These are phyloP conservation scores for Dictyostelium purpureum DNA, from an alignment of 78 protist species.

Conservation along the genomic window DNA sequence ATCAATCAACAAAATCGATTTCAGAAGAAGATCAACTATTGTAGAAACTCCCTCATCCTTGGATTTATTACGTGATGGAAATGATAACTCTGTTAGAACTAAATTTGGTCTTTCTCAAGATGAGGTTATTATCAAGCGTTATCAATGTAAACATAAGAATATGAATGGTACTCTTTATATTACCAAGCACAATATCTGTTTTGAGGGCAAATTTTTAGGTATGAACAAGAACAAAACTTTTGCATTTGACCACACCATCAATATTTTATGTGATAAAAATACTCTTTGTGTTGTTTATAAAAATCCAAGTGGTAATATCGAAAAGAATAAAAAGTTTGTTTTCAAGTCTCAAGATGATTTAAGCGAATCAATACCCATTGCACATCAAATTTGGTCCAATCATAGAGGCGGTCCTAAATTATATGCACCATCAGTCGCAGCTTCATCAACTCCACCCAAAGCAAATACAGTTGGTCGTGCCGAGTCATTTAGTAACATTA, in stretches of 20 bases:
- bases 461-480: constrained; percentile 58
- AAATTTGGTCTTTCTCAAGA: constrained; percentile 63
- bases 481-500: constrained; percentile 45
- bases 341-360: constrained; percentile 35
- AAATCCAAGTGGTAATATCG: no score
- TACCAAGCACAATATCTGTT: constrained; percentile 74
- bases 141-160: constrained; percentile 56
- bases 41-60: constrained; percentile 32
- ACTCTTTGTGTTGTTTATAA: not conserved
- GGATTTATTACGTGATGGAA: constrained; percentile 19
- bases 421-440: not conserved
- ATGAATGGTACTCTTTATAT: constrained; percentile 65
- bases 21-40: constrained; percentile 18
- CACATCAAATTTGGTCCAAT: constrained; percentile 39
- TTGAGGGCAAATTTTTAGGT: constrained; percentile 74
- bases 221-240: constrained; percentile 40
- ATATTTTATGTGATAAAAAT: constrained; percentile 46
- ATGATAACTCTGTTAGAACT: constrained; percentile 20
- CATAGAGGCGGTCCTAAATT: not conserved
- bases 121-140: constrained; percentile 71
- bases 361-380: constrained; percentile 14
- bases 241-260: constrained; percentile 34
- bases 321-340: constrained; percentile 28
- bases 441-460: constrained; percentile 33
- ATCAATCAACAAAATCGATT: not conserved